Evolutionary conservation across 1,139 yeast species (phyloP), one percentile per base, ranked within the genome.

Genomic region (Blastobotrys indianensis): DNA sequence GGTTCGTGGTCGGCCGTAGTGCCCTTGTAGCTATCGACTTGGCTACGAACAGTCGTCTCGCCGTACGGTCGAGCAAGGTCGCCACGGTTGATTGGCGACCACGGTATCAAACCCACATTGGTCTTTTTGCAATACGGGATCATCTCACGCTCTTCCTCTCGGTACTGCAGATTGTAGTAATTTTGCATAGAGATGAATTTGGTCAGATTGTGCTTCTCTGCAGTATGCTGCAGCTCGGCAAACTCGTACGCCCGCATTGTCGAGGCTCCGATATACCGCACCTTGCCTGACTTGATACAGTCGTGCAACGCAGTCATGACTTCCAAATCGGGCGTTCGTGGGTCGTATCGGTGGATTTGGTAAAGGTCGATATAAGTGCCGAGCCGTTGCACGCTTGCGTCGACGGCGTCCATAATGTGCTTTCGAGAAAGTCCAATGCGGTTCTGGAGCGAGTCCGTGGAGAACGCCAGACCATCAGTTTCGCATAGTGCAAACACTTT

Each of bases 361-460:
- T 85, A 85, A 54, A 85, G 69, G 62, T 86, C 95, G 52, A 86
- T 66, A 59, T 84, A 85, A 0, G 94, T 83, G 12, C 75, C 63
- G 46, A 87, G 70, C 48, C 95, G 68, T 41, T 74, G 61, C n/a
- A 70, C 71, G 4, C 77, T 72, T 1, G 57, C 71, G 42, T 71
- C 67, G 13, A 66, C 76, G 2, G 79, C 78, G 54, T 75, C 79
- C 31, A 75, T 53, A 28, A 78, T 71, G 54, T 76, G 78, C 51
- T 74, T 75, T 49, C 79, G 63, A 1, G 77, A 73, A 28, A 72
- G 58, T 0, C 78, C 77, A 42, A 55, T 47, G 4, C 61, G 54
- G 44, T 69, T 68, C 41, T 62, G 41, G 43, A 62, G 39, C 42
- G 58, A 50, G 69, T 73, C 36, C 69, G 64, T 51, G 73, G 57